A percentile compares a stretch with the other conserved stretches of the same genome.
These are phyloP conservation scores for Aphanocladium album DNA, from an alignment of 2,329 filamentous ascomycete genomes.

Conservation along the genomic window DNA sequence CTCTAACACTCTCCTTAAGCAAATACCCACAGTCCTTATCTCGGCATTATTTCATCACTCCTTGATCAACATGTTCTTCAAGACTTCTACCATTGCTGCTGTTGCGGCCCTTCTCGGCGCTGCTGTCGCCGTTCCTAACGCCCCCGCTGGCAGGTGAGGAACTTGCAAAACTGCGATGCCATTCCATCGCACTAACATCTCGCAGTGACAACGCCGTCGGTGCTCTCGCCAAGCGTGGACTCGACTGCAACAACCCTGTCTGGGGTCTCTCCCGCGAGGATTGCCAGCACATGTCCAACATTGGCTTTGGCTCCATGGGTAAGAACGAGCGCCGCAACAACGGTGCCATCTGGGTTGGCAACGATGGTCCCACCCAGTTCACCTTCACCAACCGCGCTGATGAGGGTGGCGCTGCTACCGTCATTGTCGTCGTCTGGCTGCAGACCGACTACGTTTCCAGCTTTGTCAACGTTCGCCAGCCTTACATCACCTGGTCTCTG, in stretches of 20 bases:
- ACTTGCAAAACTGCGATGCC: no score
- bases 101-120: background rate
- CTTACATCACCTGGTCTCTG: conserved; percentile 34
- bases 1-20: background rate
- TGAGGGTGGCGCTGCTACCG: conserved; percentile 14
- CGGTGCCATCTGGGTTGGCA: conserved; percentile 26
- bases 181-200: background rate
- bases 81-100: conserved; percentile 1
- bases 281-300: conserved; percentile 24
- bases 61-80: conserved; percentile 1
- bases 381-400: conserved; percentile 24
- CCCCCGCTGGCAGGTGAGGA: background rate
- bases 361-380: conserved; percentile 24
- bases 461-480: conserved; percentile 24
- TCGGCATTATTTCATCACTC: background rate
- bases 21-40: background rate
- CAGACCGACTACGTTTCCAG: conserved; percentile 16
- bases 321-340: conserved; percentile 20
- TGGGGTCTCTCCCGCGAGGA: conserved; percentile 20
- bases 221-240: background rate
- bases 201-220: background rate
- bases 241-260: conserved; percentile 17
- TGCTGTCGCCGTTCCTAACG: background rate
- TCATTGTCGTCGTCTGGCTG: conserved; percentile 26
- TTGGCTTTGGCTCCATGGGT: conserved; percentile 23